Evolutionary conservation across 2,329 filamentous ascomycete genomes (phyloP).

Genomic region (Ophiosphaerella narmari): DNA sequence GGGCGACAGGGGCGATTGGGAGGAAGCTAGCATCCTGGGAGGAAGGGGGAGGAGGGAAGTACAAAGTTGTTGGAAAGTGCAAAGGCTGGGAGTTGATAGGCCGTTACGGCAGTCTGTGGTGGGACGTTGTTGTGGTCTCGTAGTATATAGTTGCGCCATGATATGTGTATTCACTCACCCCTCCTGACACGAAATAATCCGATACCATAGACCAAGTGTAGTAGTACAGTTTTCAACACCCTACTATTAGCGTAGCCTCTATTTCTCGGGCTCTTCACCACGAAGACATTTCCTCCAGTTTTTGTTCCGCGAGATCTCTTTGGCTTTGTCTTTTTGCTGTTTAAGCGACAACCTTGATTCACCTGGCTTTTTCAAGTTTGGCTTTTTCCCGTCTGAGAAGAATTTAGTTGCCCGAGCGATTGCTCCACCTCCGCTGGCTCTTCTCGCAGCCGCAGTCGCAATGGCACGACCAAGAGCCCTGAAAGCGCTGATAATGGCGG

Average conservation of each 20-base stretch:
- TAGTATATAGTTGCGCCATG: no score
- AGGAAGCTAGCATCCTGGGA: no score
- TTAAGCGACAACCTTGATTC: slow-evolving; percentile 5
- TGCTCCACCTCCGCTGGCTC: slow-evolving; percentile 1
- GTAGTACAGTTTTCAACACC: not conserved
- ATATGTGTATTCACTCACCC: no score
- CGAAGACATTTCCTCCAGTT: slow-evolving; percentile 11
- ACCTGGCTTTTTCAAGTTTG: slow-evolving; percentile 10
- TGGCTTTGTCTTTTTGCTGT: slow-evolving; percentile 9
- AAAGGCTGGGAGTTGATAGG: no score
- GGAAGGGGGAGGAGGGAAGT: no score
- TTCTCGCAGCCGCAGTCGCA: slow-evolving; percentile 1
- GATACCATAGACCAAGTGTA: not conserved
- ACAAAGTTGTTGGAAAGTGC: no score
- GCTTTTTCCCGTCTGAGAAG: slow-evolving; percentile 6
- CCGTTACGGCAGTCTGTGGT: no score
- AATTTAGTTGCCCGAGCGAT: slow-evolving; percentile 4
- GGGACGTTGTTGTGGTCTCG: no score
- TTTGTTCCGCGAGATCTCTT: slow-evolving; percentile 10
- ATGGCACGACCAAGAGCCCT: not conserved
- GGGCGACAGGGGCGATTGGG: no score
- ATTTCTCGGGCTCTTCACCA: slow-evolving; percentile 10
- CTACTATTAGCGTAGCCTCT: not conserved
- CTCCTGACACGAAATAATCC: no score
- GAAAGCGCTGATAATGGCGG: slow-evolving; percentile 2